phyloP scores from a whole-genome alignment of 208 protist genomes.

The Herpetomonas muscarum region DNA sequence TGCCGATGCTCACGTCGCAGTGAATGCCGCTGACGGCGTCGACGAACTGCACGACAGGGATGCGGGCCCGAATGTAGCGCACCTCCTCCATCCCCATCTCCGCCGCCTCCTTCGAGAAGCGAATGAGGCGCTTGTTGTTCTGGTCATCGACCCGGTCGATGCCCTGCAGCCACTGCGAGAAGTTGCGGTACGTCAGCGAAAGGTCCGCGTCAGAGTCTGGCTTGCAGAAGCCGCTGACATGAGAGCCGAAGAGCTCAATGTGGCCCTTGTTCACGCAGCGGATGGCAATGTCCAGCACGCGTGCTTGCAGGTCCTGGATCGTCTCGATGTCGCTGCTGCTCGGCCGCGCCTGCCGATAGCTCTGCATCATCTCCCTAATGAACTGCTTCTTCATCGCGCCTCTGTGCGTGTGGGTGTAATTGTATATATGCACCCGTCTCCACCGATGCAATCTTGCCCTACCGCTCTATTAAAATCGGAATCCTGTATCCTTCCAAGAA shows the following conservation, averaged over 20 bases:
- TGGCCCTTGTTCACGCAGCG: constrained; percentile 81
- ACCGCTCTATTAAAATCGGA: no score
- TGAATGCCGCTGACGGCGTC: constrained; percentile 68
- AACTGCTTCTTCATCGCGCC: constrained; percentile 34
- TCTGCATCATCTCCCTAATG: constrained; percentile 68
- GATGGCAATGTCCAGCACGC: constrained; percentile 64
- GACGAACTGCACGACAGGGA: constrained; percentile 84
- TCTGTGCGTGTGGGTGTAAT: background rate
- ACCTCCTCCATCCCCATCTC: constrained; percentile 79
- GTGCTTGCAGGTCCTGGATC: constrained; percentile 51
- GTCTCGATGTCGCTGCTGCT: constrained; percentile 28
- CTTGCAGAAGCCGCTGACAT: constrained; percentile 81
- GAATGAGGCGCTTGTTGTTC: constrained; percentile 60
- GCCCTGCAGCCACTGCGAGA: constrained; percentile 79
- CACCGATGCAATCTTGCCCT: no score
- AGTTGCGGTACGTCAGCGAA: constrained; percentile 86
- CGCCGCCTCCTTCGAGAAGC: constrained; percentile 70
- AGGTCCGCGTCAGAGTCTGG: constrained; percentile 74
- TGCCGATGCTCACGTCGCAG: constrained; percentile 87
- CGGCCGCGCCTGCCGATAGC: constrained; percentile 42
- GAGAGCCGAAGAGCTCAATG: constrained; percentile 81
- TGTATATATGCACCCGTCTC: no score
- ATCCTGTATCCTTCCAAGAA: no score
- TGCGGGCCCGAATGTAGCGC: constrained; percentile 67
- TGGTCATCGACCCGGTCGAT: constrained; percentile 56